Conservation (phyloP, 148 eudicot species). For the Persicaria tinctoria region DNA sequence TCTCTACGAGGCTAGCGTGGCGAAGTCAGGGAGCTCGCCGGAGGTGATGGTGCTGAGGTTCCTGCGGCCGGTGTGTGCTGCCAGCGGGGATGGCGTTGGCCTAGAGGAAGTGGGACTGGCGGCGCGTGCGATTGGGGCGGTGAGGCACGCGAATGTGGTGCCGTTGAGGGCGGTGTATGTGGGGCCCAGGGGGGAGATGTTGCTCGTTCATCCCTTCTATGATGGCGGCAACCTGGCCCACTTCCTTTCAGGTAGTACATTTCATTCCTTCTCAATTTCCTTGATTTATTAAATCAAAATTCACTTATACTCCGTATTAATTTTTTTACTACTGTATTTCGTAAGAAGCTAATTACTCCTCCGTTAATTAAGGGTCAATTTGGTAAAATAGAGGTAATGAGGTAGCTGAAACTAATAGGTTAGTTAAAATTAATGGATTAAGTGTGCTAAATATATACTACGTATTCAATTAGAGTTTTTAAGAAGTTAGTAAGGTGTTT, state of each 20-base stretch:
- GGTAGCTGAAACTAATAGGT: too few relatives aligned
- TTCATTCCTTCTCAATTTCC: neutral
- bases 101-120: conserved; percentile 39
- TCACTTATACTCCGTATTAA: neutral
- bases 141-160: conserved; percentile 80
- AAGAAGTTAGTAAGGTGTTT: too few relatives aligned
- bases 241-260: conserved; percentile 54
- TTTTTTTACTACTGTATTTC: neutral
- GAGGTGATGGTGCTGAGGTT: conserved; percentile 32
- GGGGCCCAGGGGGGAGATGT: conserved; percentile 84
- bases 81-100: conserved; percentile 14
- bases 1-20: conserved; percentile 63
- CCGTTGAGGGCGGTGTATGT: conserved; percentile 72
- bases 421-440: too few relatives aligned
- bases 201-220: conserved; percentile 80
- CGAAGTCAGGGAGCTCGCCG: conserved; percentile 5
- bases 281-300: neutral
- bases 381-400: too few relatives aligned
- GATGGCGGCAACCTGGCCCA: conserved; percentile 54
- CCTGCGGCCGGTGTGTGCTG: conserved; percentile 77
- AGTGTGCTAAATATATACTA: too few relatives aligned
- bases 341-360: too few relatives aligned
- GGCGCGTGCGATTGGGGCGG: conserved; percentile 47
- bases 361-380: too few relatives aligned
- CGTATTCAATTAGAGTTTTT: too few relatives aligned